These are phyloP conservation scores for Fraxinus pennsylvanica DNA, from an alignment of 257 asterid species.

Conservation along the genomic window DNA sequence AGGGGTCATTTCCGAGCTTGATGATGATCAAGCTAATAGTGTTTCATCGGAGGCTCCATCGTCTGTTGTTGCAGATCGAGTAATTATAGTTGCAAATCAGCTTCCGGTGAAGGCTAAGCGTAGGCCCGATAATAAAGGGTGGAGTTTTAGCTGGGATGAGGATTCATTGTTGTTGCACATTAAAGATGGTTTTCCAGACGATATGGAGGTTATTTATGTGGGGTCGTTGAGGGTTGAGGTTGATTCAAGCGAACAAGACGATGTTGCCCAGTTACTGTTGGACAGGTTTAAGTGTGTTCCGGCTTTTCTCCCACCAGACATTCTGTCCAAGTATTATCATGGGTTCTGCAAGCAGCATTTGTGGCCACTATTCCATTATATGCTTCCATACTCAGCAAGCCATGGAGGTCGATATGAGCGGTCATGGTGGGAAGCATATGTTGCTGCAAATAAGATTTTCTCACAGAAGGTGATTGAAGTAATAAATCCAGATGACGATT, in stretches of 20 bases:
- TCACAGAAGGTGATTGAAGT: slow-evolving; percentile 58
- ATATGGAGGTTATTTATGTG: slow-evolving; percentile 53
- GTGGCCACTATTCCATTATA: slow-evolving; percentile 58
- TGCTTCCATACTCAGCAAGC: slow-evolving; percentile 55
- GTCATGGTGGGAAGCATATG: slow-evolving; percentile 58
- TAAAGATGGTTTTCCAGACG: slow-evolving; percentile 56
- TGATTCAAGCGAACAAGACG: slow-evolving; percentile 54
- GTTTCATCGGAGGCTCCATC: slow-evolving; percentile 50
- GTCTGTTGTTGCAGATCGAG: slow-evolving; percentile 40
- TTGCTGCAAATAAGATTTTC: slow-evolving; percentile 54
- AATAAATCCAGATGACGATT: slow-evolving; percentile 59
- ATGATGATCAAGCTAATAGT: slow-evolving; percentile 51
- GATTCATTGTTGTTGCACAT: slow-evolving; percentile 49
- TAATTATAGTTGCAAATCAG: slow-evolving; percentile 54
- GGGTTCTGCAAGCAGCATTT: slow-evolving; percentile 57
- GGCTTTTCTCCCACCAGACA: slow-evolving; percentile 47
- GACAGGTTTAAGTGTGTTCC: slow-evolving; percentile 58
- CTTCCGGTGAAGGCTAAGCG: slow-evolving; percentile 52
- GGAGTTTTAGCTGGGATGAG: slow-evolving; percentile 62
- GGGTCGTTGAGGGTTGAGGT: slow-evolving; percentile 54
- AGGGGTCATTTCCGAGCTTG: slow-evolving; percentile 56
- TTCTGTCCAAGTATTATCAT: slow-evolving; percentile 49
- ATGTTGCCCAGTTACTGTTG: slow-evolving; percentile 51
- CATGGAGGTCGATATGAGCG: slow-evolving; percentile 56
- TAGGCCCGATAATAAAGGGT: slow-evolving; percentile 46